Evolutionary conservation across 768 basidiomycete genomes (phyloP).

Genomic region (Tulasnella sp.): DNA sequence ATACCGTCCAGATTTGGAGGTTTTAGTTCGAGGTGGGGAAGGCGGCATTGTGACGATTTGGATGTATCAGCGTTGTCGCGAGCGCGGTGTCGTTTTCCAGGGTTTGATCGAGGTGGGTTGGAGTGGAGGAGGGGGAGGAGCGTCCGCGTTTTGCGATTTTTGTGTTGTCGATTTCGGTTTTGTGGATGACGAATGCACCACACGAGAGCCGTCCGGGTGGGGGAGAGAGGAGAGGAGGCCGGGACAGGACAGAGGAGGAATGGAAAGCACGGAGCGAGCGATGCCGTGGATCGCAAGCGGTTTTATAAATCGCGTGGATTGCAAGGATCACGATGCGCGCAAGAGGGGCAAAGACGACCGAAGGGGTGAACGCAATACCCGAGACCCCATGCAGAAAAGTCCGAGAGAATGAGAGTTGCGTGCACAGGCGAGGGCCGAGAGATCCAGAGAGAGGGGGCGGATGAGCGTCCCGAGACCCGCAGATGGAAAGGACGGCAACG

Average conservation of each 20-base stretch:
- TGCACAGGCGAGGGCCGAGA: neutral
- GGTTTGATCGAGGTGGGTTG: neutral
- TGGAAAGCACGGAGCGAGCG: neutral
- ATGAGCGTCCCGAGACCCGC: neutral
- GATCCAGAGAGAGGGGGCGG: slow-evolving; percentile 1
- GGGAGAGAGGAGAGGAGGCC: slow-evolving; percentile 11
- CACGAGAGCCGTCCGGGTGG: neutral
- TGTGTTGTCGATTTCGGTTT: neutral
- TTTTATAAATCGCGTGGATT: slow-evolving; percentile 20
- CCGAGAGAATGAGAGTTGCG: neutral
- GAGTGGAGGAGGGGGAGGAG: neutral
- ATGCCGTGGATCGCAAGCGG: neutral
- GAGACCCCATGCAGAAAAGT: slow-evolving; percentile 2
- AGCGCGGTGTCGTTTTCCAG: slow-evolving; percentile 13
- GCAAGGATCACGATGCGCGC: neutral
- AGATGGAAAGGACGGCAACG: slow-evolving; percentile 9
- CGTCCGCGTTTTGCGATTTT: neutral
- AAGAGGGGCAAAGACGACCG: neutral
- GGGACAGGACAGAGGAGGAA: too few species aligned
- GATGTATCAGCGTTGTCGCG: neutral
- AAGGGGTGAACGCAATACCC: slow-evolving; percentile 16
- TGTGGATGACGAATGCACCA: slow-evolving; percentile 15
- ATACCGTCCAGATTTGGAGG: neutral
- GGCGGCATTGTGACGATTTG: neutral
- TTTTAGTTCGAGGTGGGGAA: slow-evolving; percentile 13